phyloP scores from a whole-genome alignment of 352 stramenopile species.

The Poterioochromonas sp. region DNA sequence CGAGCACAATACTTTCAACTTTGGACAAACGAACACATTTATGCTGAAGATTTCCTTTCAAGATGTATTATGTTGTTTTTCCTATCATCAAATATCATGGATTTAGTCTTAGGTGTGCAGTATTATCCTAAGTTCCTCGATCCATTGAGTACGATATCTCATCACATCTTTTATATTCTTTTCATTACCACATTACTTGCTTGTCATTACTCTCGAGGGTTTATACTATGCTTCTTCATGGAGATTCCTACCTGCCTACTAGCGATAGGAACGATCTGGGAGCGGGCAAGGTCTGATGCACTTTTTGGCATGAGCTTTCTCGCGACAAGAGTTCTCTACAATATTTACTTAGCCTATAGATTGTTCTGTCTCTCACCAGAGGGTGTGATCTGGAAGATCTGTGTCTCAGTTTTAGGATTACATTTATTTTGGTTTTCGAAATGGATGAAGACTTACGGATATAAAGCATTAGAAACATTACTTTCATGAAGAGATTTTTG shows the following conservation, averaged over 20 bases:
- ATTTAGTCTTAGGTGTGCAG: slow-evolving; percentile 6
- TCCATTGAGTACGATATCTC: slow-evolving; percentile 22
- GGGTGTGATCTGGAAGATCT: slow-evolving; percentile 32
- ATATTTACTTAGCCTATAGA: slow-evolving; percentile 26
- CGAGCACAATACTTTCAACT: background rate
- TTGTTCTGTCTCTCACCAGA: background rate
- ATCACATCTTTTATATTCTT: slow-evolving; percentile 36
- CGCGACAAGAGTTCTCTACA: slow-evolving; percentile 32
- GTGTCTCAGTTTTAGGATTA: slow-evolving; percentile 16
- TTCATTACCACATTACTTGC: slow-evolving; percentile 11
- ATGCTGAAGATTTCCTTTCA: background rate
- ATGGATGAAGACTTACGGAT: slow-evolving; percentile 26
- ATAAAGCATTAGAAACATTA: no score
- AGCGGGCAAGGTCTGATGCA: background rate
- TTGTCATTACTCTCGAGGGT: slow-evolving; percentile 28
- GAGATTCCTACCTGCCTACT: slow-evolving; percentile 38
- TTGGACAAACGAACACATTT: slow-evolving; percentile 28
- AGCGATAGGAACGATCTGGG: slow-evolving; percentile 31
- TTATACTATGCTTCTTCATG: slow-evolving; percentile 37
- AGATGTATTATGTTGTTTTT: slow-evolving; percentile 25
- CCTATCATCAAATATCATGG: slow-evolving; percentile 30
- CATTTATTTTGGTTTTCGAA: slow-evolving; percentile 38
- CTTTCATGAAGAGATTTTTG: no score
- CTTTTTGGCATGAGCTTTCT: slow-evolving; percentile 34
- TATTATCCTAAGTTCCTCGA: slow-evolving; percentile 23